These are phyloP conservation scores for Setaria viridis DNA, from an alignment of 202 grass and related monocot species.

Conservation along the genomic window DNA sequence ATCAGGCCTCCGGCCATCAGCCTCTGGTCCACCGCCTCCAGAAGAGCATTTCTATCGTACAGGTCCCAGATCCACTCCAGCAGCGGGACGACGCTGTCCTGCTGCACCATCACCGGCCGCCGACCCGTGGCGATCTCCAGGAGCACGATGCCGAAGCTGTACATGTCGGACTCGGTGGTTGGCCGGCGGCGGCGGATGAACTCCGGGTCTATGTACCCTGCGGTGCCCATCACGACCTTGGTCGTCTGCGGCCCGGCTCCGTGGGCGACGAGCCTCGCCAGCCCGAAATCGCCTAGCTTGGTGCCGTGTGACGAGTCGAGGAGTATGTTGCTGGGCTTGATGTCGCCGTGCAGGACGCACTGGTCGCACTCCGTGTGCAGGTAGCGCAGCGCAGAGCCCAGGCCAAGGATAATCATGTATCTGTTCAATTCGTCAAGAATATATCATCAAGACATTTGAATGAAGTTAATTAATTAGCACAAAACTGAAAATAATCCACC, in stretches of 20 bases:
- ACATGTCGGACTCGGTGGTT: too few species aligned
- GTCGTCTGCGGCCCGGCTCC: neutral
- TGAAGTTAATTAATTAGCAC: too few species aligned
- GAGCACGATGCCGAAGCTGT: too few species aligned
- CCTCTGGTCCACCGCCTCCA: neutral
- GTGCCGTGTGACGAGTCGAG: neutral
- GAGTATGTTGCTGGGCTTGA: neutral
- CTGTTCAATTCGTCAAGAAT: neutral
- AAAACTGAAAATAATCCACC: too few species aligned
- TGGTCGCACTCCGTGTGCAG: neutral
- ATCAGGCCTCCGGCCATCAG: neutral
- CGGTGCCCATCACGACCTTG: neutral
- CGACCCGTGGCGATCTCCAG: too few species aligned
- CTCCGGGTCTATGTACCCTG: neutral
- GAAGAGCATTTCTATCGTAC: neutral
- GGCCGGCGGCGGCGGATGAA: too few species aligned
- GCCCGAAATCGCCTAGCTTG: neutral
- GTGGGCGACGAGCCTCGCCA: neutral
- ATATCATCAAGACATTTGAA: too few species aligned
- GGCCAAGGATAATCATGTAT: neutral
- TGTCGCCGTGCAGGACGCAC: neutral
- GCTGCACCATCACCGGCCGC: neutral
- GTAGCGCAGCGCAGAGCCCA: neutral
- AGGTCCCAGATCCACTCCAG: neutral
- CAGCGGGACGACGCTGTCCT: neutral